Base-by-base conservation (phyloP, 352 stramenopile genomes). In the Elongisporangium senticosum region DNA sequence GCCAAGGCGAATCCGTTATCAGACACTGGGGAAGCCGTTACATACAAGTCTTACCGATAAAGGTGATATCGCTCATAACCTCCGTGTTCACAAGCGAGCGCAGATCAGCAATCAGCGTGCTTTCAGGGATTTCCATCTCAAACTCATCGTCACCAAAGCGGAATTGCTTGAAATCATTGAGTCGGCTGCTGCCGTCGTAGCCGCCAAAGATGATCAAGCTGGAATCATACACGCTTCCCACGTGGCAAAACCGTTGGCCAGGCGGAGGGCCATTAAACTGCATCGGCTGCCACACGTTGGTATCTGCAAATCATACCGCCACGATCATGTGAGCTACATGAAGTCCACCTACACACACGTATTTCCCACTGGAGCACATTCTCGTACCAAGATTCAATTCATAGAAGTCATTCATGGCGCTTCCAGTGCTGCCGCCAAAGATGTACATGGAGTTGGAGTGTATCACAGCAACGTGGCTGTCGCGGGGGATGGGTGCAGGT, bases 321-420 rank as follows among this genome's bases (percentile, higher is more conserved):
- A 19, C 21, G 7, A 47, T 24, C 51, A 52, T 5, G 13, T 37
- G 19, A 21, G n/a, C 40, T 15, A 43, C n/a, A 22, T 26, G 23
- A 26, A 26, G n/a, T n/a, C 5, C 23, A 26, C 23, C 8, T 43
- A 4, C 3, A 6, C 11, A 15, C 33, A 43, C 8, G 33, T 10
- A 17, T 15, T 43, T 43, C 13, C 33, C 33, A 17, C 13, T 10
- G 11, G 13, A 43, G 37, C 23, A n/a, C 13, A 28, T 7, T 21
- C 33, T 19, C 66, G 49, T 63, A 90, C 83, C 77, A 39, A 95
- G 63, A 48, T 83, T 90, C 3, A 99, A 79, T 60, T 99, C 96
- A 65, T 98, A 91, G 56, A 99, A 97, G 72, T 99, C 97, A 70
- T 98, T 99, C 86, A 99, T 98, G 17, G 96, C 95, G 49, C 75